Evolutionary conservation across 164 flowering plant genomes (phyloP).

Genomic region (Warburgia ugandensis): DNA sequence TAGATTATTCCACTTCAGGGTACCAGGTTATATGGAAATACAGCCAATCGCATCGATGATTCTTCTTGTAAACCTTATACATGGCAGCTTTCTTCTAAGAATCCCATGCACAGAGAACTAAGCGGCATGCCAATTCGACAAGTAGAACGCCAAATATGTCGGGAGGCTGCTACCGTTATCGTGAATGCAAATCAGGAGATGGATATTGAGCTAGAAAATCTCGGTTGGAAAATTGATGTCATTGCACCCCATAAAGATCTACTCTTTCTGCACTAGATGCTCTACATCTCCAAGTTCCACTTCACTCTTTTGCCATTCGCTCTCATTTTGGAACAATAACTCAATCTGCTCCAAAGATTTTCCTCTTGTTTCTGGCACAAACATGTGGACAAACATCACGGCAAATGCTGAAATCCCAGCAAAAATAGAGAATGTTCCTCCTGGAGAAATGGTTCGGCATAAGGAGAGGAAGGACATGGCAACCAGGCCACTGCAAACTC

Average conservation of each 20-base stretch:
- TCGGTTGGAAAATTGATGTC: no score
- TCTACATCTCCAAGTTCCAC: conserved; percentile 70
- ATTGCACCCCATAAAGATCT: conserved; percentile 1
- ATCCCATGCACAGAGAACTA: no score
- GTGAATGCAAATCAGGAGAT: no score
- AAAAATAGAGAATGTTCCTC: conserved; percentile 72
- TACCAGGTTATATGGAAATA: no score
- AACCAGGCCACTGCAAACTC: conserved; percentile 76
- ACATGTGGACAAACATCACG: conserved; percentile 49
- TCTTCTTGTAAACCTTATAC: no score
- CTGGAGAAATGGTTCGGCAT: conserved; percentile 52
- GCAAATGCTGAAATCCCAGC: conserved; percentile 53
- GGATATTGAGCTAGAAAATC: no score
- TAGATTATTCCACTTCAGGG: no score
- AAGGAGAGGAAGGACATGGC: conserved; percentile 95
- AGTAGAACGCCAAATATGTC: no score
- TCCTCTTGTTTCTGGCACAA: conserved; percentile 90
- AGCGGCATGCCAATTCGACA: no score
- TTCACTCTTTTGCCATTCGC: conserved; percentile 35
- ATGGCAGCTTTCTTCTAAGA: no score
- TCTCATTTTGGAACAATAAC: conserved; percentile 44
- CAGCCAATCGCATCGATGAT: no score
- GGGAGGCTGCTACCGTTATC: no score
- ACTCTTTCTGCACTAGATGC: conserved; percentile 52
- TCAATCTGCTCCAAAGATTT: conserved; percentile 86